Conservation (phyloP, 1,284 basidiomycete genomes). For the Microbotryum saponariae region DNA sequence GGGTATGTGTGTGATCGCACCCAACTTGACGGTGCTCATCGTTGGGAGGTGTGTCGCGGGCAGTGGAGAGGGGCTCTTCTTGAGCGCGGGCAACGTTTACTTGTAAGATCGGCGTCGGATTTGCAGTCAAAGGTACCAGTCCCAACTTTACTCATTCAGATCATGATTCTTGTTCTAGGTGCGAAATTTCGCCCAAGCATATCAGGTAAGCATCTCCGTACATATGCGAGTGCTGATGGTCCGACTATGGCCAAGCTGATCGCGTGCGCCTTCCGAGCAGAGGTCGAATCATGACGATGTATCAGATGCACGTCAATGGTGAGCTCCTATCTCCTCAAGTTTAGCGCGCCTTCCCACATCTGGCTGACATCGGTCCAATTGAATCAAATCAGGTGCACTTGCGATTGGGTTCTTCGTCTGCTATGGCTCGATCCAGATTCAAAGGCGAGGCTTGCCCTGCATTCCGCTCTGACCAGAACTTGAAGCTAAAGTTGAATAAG, state of each 20-base stretch:
- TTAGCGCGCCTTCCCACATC: rapidly evolving
- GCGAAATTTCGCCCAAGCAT: conserved; percentile 21
- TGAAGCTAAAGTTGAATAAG: conserved; percentile 8
- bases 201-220: neutral
- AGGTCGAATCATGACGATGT: conserved; percentile 7
- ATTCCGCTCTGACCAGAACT: neutral
- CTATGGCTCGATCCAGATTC: conserved; percentile 38
- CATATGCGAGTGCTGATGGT: too few species aligned
- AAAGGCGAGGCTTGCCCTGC: too few species aligned
- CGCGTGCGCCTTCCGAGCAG: neutral
- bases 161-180: conserved; percentile 17
- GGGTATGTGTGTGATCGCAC: conserved; percentile 29
- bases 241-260: too few species aligned
- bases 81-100: neutral
- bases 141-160: conserved; percentile 36
- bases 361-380: neutral
- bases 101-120: neutral
- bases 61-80: conserved; percentile 16
- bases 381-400: conserved; percentile 28
- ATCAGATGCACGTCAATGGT: conserved; percentile 9
- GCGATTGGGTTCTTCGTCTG: conserved; percentile 49
- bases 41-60: conserved; percentile 49
- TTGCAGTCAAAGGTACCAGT: conserved; percentile 34
- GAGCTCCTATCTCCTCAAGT: neutral
- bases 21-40: conserved; percentile 43